Base-by-base conservation (phyloP, 768 basidiomycete species). In the Jaapia argillacea region DNA sequence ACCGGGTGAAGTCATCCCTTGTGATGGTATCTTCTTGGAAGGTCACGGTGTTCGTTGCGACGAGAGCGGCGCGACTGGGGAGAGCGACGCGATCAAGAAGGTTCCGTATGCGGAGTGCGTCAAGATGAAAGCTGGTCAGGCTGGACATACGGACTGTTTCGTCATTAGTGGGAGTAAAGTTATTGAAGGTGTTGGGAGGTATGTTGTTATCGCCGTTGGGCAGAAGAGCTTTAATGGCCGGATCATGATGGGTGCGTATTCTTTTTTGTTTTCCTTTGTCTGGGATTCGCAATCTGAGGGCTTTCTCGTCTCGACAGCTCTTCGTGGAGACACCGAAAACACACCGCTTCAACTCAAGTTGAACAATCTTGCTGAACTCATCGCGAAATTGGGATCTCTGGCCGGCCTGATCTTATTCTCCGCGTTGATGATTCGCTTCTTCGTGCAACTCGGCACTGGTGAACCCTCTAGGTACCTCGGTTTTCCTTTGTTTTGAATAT, bases 31-130 rank as follows among this genome's bases (percentile, higher is more conserved):
- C 55, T 96, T 94, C 66, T 65, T 99, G 23, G 69, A 76, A 5
- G 94, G 96, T 18, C 89, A 98, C 63, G 91, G 90, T 50, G 84
- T 97, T 52, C 83, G 78, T 56, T 97, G 93, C 58, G 96, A 99
- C 55, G 96, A 98, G 60, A 90, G 88, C 21, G 88, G 89, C 18
- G 91, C 92, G 35, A 98, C 96, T 0, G 96, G 94, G 51, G 96
- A 99, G 66, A 87, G 86, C 5, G 93, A 99, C 60, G 83, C 92
- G 13, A 92, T 99, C 60, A 83, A 81, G 59, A 99, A 99, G 63
- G 58, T 79, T 14, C 51, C 85, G 1, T 96, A 83, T 60, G 75
- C 77, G 18, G 83, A 91, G 31, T 84, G 85, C 50, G 51, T 87
- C 24, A 70, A 68, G 5, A 61, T 76, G 41, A 64, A 69, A 41